Conservation (phyloP, 1,284 basidiomycete genomes). For the Trichosporon inkin region DNA sequence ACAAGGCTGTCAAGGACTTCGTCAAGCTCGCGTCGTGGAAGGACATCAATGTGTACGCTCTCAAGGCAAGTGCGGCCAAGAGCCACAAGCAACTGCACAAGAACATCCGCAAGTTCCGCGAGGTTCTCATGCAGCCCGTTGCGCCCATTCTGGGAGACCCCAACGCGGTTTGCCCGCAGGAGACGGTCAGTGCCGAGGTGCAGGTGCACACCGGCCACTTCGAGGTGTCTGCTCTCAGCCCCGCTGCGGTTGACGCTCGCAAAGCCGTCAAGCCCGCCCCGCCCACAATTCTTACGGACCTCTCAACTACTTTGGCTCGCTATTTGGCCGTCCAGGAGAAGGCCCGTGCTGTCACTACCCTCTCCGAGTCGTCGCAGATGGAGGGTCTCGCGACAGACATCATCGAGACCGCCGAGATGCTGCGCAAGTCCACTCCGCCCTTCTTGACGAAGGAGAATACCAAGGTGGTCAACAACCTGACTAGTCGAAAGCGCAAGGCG, state of each 20-base stretch:
- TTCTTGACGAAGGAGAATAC: constrained; percentile 60
- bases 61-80: constrained; percentile 84
- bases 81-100: constrained; percentile 92
- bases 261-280: constrained; percentile 7
- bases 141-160: constrained; percentile 42
- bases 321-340: constrained; percentile 39
- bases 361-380: constrained; percentile 40
- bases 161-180: constrained; percentile 35
- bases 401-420: constrained; percentile 62
- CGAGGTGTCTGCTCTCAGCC: constrained; percentile 13
- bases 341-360: constrained; percentile 24
- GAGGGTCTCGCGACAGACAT: constrained; percentile 71
- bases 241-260: constrained; percentile 18
- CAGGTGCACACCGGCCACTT: constrained; percentile 11
- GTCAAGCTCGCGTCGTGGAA: constrained; percentile 98
- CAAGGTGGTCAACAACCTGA: constrained; percentile 72
- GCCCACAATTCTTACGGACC: constrained; percentile 28
- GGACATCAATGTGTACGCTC: constrained; percentile 90
- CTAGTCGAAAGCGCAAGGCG: constrained; percentile 78
- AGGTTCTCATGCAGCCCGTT: constrained; percentile 73
- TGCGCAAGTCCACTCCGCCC: constrained; percentile 59
- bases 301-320: constrained; percentile 42
- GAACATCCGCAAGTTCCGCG: constrained; percentile 86
- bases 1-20: constrained; percentile 77
- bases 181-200: constrained; percentile 18